A percentile compares a stretch with the other conserved stretches of the same genome.
Evolutionary conservation across 164 flowering plant genomes (phyloP).

Genomic region (Saururus chinensis): DNA sequence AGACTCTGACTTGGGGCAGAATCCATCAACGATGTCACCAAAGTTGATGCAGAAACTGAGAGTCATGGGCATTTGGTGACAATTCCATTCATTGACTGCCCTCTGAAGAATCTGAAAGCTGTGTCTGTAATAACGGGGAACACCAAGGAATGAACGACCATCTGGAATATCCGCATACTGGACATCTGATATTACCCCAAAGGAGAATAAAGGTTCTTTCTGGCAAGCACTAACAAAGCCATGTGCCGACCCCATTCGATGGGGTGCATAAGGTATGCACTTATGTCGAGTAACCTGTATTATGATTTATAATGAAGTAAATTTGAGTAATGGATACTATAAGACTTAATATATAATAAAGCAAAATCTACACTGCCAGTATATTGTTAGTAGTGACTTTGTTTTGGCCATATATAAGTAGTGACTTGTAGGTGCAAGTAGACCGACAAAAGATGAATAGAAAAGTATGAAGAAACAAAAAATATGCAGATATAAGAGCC

Average conservation of each 20-base stretch:
- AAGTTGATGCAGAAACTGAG: constrained; percentile 49
- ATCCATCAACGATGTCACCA: constrained; percentile 92
- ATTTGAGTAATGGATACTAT: no score
- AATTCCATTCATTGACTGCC: constrained; percentile 75
- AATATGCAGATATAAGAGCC: no score
- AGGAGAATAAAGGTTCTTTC: constrained; percentile 69
- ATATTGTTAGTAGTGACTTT: no score
- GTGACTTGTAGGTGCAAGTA: no score
- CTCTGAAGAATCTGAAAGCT: constrained; percentile 73
- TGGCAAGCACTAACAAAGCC: constrained; percentile 25
- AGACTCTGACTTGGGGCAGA: constrained; percentile 77
- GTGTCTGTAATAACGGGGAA: constrained; percentile 78
- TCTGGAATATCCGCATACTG: constrained; percentile 94
- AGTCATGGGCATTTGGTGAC: constrained; percentile 25
- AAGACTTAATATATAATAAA: no score
- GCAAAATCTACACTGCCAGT: no score
- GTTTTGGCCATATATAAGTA: no score
- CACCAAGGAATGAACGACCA: constrained; percentile 75
- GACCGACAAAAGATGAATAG: no score
- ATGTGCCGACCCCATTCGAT: constrained; percentile 33
- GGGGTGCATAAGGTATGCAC: no score
- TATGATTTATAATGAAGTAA: no score
- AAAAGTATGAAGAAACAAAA: no score
- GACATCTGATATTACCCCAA: constrained; percentile 83
- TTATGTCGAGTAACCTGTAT: no score